Conservation (phyloP, 306 rosid genomes). For the Cucurbita ficifolia region DNA sequence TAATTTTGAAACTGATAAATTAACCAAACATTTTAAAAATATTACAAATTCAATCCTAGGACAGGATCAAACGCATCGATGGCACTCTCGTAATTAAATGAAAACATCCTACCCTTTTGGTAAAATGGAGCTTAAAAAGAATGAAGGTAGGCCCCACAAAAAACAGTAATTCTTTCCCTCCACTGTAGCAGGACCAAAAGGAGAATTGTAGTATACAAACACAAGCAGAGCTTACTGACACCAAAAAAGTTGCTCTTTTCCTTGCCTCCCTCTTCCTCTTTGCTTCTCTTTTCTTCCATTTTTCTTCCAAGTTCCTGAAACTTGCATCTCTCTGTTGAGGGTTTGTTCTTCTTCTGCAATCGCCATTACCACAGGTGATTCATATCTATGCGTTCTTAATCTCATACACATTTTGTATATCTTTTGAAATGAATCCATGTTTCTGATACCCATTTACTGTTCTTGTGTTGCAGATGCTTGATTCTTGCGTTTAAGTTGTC, state of each 20-base stretch:
- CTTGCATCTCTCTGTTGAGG: neutral
- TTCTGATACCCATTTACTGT: neutral
- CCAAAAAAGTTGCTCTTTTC: neutral
- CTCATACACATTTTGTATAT: neutral
- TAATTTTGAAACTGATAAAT: too few species aligned
- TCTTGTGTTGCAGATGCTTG: conserved; percentile 1
- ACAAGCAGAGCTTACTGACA: neutral
- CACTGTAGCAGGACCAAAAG: too few species aligned
- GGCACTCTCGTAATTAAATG: neutral
- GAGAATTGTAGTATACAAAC: neutral
- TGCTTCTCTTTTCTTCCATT: neutral
- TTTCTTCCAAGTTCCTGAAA: neutral
- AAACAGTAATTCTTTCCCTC: neutral
- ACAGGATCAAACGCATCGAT: neutral
- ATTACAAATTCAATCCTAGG: too few species aligned
- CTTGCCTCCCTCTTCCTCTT: neutral
- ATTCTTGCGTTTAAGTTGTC: neutral
- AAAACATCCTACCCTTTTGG: neutral
- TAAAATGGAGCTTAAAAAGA: neutral
- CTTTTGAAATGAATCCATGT: neutral
- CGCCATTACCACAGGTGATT: neutral
- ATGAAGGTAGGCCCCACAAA: neutral
- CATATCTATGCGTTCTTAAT: neutral
- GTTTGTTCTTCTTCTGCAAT: neutral
- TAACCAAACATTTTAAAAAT: too few species aligned